phyloP scores from a whole-genome alignment of 2,329 filamentous ascomycete genomes.

The Aspergillus vadensis region DNA sequence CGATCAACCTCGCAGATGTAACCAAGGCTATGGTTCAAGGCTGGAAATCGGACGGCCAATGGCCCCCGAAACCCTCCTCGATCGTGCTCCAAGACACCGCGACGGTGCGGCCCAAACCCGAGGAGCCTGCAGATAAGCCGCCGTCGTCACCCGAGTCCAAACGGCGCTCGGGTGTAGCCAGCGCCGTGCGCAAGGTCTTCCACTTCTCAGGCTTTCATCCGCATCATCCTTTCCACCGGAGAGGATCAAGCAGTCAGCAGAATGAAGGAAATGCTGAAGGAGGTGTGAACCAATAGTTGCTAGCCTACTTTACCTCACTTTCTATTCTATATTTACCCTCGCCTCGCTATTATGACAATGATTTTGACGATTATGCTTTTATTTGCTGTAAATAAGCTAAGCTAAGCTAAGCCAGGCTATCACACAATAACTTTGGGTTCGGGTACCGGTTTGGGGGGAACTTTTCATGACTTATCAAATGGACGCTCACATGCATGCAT shows the following conservation, averaged over 20 bases:
- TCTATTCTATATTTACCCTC: too few relatives aligned
- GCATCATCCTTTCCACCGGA: slow-evolving; percentile 41
- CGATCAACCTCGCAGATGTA: slow-evolving; percentile 83
- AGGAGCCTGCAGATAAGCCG: slow-evolving; percentile 11
- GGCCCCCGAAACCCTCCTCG: slow-evolving; percentile 67
- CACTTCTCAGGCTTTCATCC: slow-evolving; percentile 37
- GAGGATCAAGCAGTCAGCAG: slow-evolving; percentile 32
- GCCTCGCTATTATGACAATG: not conserved
- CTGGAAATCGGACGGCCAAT: slow-evolving; percentile 92
- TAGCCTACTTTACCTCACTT: too few relatives aligned
- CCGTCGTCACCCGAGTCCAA: slow-evolving; percentile 27
- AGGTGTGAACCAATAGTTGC: not conserved
- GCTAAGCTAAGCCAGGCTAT: too few relatives aligned
- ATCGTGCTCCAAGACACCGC: slow-evolving; percentile 35
- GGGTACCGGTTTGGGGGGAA: too few relatives aligned
- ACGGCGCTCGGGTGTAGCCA: slow-evolving; percentile 39
- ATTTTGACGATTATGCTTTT: too few relatives aligned
- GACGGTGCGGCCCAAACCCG: slow-evolving; percentile 17
- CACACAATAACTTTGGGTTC: too few relatives aligned
- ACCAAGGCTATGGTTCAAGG: slow-evolving; percentile 78
- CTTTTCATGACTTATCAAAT: too few relatives aligned
- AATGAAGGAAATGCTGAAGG: slow-evolving; percentile 1
- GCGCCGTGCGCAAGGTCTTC: slow-evolving; percentile 45
- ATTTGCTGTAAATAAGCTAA: too few relatives aligned
- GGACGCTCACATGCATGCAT: too few relatives aligned